A percentile compares a stretch with the other conserved stretches of the same genome.
Evolutionary conservation across 441 rosid species (phyloP).

Genomic region (Pelargonium cotyledonis): DNA sequence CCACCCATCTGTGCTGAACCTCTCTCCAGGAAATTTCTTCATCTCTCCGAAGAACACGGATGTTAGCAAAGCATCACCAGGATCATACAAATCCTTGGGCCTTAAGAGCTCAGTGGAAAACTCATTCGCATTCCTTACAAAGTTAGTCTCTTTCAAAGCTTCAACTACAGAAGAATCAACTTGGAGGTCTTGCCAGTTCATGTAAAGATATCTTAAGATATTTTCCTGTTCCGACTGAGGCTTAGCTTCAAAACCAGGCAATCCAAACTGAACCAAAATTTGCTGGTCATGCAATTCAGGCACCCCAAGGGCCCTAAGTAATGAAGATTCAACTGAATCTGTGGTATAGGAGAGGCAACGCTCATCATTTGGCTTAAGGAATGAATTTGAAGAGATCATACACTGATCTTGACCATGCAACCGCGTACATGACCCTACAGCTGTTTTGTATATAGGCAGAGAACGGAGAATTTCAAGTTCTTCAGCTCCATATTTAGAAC

Average conservation of each 20-base stretch:
- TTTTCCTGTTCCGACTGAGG: slow-evolving; percentile 76
- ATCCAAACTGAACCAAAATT: slow-evolving; percentile 78
- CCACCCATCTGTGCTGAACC: slow-evolving; percentile 82
- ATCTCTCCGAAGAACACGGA: slow-evolving; percentile 89
- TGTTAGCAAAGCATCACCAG: slow-evolving; percentile 71
- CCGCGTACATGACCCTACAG: slow-evolving; percentile 56
- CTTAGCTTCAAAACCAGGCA: slow-evolving; percentile 77
- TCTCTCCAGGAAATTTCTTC: slow-evolving; percentile 92
- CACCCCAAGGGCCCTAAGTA: slow-evolving; percentile 82
- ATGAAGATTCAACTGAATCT: slow-evolving; percentile 59
- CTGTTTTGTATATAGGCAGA: slow-evolving; percentile 87
- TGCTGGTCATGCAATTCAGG: slow-evolving; percentile 79
- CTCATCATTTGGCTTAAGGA: slow-evolving; percentile 76
- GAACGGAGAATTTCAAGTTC: slow-evolving; percentile 72
- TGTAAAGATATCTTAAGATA: slow-evolving; percentile 59
- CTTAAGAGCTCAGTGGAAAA: slow-evolving; percentile 52
- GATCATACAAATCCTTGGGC: slow-evolving; percentile 91
- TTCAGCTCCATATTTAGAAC: slow-evolving; percentile 55
- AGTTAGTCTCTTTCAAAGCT: slow-evolving; percentile 75
- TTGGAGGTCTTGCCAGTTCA: slow-evolving; percentile 76
- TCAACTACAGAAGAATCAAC: slow-evolving; percentile 69
- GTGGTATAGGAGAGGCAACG: slow-evolving; percentile 63
- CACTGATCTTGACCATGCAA: slow-evolving; percentile 63
- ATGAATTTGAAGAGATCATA: slow-evolving; percentile 71
- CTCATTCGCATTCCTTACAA: slow-evolving; percentile 80